Evolutionary conservation across 1,284 basidiomycete species (phyloP).

Genomic region (Trametes pubescens): DNA sequence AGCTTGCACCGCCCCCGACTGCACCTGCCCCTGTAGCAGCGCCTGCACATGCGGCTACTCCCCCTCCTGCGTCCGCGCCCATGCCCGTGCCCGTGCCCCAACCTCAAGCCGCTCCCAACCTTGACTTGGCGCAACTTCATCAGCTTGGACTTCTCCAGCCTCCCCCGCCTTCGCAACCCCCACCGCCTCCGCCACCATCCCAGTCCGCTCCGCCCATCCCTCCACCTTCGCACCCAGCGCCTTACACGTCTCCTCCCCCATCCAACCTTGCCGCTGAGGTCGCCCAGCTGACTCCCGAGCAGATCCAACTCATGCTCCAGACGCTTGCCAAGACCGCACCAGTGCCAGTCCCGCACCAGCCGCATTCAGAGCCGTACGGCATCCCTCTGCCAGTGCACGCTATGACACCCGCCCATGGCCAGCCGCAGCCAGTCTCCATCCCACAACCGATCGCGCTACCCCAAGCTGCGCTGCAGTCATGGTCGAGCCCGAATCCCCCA

Average conservation of each 20-base stretch:
- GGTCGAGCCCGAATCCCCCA: constrained; percentile 17
- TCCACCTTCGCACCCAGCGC: not conserved
- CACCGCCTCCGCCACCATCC: constrained; percentile 16
- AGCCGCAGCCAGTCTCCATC: constrained; percentile 17
- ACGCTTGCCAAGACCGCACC: constrained; percentile 44
- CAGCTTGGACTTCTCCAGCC: constrained; percentile 22
- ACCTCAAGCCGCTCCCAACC: constrained; percentile 13
- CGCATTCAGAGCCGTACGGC: constrained; percentile 21
- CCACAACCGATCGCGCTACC: constrained; percentile 30
- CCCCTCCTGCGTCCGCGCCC: constrained; percentile 16
- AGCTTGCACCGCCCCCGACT: constrained; percentile 55
- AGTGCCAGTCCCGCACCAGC: constrained; percentile 23
- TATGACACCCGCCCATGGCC: not conserved
- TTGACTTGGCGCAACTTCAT: constrained; percentile 24
- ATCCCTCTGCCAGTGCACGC: constrained; percentile 8
- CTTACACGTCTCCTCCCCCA: constrained; percentile 10
- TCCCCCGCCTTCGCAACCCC: constrained; percentile 23
- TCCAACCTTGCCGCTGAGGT: constrained; percentile 54
- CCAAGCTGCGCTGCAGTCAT: constrained; percentile 26
- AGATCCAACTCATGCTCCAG: constrained; percentile 64
- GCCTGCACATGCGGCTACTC: constrained; percentile 2
- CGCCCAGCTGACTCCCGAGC: constrained; percentile 66
- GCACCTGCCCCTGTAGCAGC: constrained; percentile 37
- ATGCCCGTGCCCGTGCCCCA: constrained; percentile 11
- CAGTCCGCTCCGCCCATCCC: constrained; percentile 7